Evolutionary conservation across 257 asterid species (phyloP).

Genomic region (Solanum pennellii): DNA sequence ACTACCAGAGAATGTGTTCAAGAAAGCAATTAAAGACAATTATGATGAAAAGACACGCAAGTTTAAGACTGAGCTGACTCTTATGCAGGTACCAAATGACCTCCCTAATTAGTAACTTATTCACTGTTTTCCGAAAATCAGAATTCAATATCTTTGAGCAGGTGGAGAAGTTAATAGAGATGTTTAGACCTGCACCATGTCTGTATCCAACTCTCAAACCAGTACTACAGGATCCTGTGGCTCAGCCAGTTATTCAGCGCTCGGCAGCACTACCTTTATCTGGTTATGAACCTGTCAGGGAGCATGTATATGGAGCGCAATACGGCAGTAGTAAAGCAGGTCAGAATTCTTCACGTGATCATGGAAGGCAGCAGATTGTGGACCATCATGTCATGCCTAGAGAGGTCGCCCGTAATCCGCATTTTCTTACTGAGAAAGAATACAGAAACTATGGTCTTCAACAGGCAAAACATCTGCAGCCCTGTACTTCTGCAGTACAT

Average conservation of each 20-base stretch:
- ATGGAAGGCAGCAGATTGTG: conserved; percentile 13
- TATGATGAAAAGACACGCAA: conserved; percentile 58
- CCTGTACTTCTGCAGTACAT: conserved; percentile 5
- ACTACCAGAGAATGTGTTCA: conserved; percentile 63
- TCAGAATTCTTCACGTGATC: neutral
- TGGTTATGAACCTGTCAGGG: neutral
- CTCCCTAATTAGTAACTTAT: neutral
- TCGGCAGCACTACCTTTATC: conserved; percentile 6
- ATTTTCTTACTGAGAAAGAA: conserved; percentile 55
- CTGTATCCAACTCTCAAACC: conserved; percentile 24
- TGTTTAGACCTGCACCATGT: conserved; percentile 44
- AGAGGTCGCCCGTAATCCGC: conserved; percentile 13
- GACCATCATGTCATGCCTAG: conserved; percentile 12
- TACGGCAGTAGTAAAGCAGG: neutral
- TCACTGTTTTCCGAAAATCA: neutral
- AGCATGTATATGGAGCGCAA: neutral
- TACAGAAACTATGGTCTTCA: conserved; percentile 67
- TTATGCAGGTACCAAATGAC: conserved; percentile 41
- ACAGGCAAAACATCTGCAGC: conserved; percentile 27
- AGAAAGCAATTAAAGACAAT: conserved; percentile 67
- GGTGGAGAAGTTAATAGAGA: conserved; percentile 35
- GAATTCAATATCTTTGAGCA: conserved; percentile 7
- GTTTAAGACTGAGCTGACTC: conserved; percentile 60
- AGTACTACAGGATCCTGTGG: neutral
- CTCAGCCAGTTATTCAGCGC: neutral